Conservation (phyloP, 495 filamentous ascomycete genomes). For the Penicillium malachiteum region DNA sequence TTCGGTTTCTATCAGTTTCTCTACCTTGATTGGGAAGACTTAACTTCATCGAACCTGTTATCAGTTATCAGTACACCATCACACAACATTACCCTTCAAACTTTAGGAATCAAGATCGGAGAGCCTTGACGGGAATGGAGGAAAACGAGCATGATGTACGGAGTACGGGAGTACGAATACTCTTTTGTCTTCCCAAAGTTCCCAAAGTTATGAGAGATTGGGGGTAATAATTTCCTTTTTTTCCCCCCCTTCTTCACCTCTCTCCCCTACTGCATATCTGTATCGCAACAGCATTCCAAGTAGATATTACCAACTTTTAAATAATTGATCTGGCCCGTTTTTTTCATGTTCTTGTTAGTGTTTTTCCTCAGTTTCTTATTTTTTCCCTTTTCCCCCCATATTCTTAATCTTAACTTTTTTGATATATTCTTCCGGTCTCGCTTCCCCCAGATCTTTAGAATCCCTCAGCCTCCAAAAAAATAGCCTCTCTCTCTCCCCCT, state of each 20-base stretch:
- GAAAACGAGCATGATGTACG: neutral
- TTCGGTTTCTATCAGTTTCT: no score
- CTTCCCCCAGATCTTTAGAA: no score
- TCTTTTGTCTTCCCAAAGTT: neutral
- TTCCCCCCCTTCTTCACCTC: neutral
- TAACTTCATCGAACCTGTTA: no score
- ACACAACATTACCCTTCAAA: conserved; percentile 13
- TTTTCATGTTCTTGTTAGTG: neutral
- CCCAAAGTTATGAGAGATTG: neutral
- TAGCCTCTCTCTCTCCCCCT: no score
- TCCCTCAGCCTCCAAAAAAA: no score
- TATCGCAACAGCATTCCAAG: conserved; percentile 27
- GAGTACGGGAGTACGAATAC: neutral
- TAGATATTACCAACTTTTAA: conserved; percentile 5
- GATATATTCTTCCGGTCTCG: no score
- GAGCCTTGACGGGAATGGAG: neutral
- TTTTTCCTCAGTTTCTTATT: neutral
- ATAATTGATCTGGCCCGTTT: neutral
- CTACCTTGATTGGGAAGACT: no score
- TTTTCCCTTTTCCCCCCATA: neutral
- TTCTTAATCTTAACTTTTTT: no score
- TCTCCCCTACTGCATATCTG: conserved; percentile 1
- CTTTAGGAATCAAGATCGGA: conserved; percentile 7
- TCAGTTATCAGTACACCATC: conserved; percentile 4
- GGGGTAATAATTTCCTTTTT: conserved; percentile 2